These are phyloP conservation scores for Zopfia rhizophila DNA, from an alignment of 2,329 filamentous ascomycete species.

Conservation along the genomic window DNA sequence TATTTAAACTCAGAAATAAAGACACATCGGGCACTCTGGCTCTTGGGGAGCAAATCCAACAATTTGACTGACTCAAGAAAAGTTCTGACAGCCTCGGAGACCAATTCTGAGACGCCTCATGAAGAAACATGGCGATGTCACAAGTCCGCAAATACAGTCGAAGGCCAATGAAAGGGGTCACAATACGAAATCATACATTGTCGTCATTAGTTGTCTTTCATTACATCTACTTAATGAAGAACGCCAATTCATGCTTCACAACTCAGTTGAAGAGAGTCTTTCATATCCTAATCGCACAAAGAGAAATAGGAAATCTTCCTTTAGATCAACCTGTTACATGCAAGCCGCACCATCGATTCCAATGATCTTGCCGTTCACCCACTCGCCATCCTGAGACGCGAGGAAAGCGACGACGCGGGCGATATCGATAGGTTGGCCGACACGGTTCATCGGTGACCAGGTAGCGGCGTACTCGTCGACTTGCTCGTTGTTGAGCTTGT, in stretches of 20 bases:
- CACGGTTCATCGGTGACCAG: slow-evolving; percentile 72
- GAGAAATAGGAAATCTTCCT: neutral
- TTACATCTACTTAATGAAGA: slow-evolving; percentile 8
- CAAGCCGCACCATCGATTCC: slow-evolving; percentile 58
- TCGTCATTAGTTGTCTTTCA: too few relatives aligned
- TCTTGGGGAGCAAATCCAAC: too few relatives aligned
- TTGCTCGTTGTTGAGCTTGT: slow-evolving; percentile 65
- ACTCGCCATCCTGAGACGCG: slow-evolving; percentile 67
- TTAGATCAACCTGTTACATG: slow-evolving; percentile 44
- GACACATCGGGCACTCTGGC: too few relatives aligned
- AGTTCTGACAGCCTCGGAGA: too few relatives aligned
- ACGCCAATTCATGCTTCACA: slow-evolving; percentile 16
- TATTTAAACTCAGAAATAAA: too few relatives aligned
- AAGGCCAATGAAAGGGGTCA: too few relatives aligned
- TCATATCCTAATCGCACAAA: too few relatives aligned
- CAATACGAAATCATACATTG: too few relatives aligned
- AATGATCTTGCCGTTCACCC: slow-evolving; percentile 65
- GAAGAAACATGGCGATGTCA: too few relatives aligned
- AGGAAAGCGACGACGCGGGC: slow-evolving; percentile 72
- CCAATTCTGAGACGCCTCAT: too few relatives aligned
- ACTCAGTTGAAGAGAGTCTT: neutral
- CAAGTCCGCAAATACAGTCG: too few relatives aligned
- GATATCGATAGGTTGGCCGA: slow-evolving; percentile 74
- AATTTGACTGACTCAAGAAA: too few relatives aligned
- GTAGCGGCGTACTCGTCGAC: slow-evolving; percentile 71